These are phyloP conservation scores for Pestalotiopsis sp. DNA, from an alignment of 2,329 filamentous ascomycete genomes.

Conservation along the genomic window DNA sequence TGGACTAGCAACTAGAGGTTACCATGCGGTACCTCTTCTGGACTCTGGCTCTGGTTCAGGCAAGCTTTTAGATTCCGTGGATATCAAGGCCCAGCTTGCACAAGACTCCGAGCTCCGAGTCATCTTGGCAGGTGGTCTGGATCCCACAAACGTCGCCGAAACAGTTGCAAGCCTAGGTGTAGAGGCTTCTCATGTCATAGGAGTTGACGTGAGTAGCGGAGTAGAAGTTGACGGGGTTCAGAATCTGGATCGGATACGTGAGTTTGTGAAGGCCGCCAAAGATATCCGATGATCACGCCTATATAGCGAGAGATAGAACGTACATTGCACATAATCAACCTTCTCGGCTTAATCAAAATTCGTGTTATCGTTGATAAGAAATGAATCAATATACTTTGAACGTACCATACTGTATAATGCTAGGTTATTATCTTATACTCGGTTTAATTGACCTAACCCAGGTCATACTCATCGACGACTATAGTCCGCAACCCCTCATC, in stretches of 20 bases:
- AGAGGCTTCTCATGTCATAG: constrained; percentile 66
- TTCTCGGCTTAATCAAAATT: no score
- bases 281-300: constrained; percentile 1
- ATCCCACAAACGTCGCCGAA: constrained; percentile 74
- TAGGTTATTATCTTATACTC: no score
- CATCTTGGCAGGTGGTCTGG: constrained; percentile 83
- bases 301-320: background rate
- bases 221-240: constrained; percentile 86
- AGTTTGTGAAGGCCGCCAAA: constrained; percentile 79
- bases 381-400: no score
- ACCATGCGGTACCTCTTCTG: constrained; percentile 80
- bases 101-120: constrained; percentile 73
- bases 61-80: constrained; percentile 71
- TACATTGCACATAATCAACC: background rate
- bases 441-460: no score
- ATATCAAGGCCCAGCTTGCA: constrained; percentile 68
- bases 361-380: no score
- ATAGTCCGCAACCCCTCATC: no score
- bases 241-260: constrained; percentile 76
- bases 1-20: constrained; percentile 75
- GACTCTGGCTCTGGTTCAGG: constrained; percentile 89
- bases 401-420: no score
- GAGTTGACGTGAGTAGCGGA: constrained; percentile 92
- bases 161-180: constrained; percentile 66
- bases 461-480: no score